phyloP scores from a whole-genome alignment of 108 stramenopile species.

The Poteriospumella lacustris region DNA sequence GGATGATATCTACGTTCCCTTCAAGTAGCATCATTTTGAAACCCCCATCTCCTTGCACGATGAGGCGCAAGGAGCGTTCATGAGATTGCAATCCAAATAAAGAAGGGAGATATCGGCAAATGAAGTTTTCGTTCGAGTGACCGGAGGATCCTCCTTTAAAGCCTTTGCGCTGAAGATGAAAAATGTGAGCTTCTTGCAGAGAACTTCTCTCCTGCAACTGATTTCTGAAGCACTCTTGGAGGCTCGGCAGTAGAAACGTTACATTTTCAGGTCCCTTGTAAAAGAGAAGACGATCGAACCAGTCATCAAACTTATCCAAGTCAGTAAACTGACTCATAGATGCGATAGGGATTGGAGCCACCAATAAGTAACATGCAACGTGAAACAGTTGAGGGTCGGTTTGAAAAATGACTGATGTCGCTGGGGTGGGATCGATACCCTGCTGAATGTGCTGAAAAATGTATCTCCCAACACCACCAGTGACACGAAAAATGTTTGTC shows the following conservation, averaged over 20 bases:
- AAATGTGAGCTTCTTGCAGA: neutral
- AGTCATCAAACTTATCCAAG: neutral
- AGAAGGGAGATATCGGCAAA: neutral
- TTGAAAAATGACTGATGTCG: neutral
- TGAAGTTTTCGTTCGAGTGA: slow-evolving; percentile 5
- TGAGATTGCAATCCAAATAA: neutral
- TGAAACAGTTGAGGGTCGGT: slow-evolving; percentile 15
- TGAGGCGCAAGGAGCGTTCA: neutral
- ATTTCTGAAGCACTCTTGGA: neutral
- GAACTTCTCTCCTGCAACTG: neutral
- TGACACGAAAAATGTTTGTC: neutral
- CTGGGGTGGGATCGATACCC: neutral
- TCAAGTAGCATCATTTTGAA: neutral
- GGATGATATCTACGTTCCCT: no score
- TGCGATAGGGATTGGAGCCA: neutral
- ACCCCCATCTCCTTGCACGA: neutral
- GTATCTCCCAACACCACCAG: slow-evolving; percentile 21
- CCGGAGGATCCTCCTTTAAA: neutral
- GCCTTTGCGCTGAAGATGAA: neutral
- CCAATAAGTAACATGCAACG: neutral
- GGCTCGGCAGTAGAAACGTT: neutral
- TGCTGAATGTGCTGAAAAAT: neutral
- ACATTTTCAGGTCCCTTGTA: neutral
- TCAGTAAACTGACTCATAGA: neutral
- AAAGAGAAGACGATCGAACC: neutral